phyloP scores from a whole-genome alignment of 164 flowering plant species.

The Vitis amurensis region DNA sequence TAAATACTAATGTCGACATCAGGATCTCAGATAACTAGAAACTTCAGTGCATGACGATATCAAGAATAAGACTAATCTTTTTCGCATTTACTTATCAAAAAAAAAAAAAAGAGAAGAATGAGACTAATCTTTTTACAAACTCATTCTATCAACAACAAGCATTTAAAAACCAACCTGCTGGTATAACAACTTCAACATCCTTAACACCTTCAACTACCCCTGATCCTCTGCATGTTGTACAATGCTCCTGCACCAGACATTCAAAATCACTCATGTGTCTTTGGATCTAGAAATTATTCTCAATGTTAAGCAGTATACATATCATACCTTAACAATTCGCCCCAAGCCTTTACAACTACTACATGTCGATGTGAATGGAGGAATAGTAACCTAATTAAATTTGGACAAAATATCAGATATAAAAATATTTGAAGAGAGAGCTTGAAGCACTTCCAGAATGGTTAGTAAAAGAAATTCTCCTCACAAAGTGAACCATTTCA shows the following conservation, averaged over 20 bases:
- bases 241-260: slow-evolving; percentile 51
- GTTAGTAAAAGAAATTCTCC: background rate
- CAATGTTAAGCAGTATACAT: background rate
- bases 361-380: slow-evolving; percentile 89
- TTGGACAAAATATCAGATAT: slow-evolving; percentile 1
- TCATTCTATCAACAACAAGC: background rate
- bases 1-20: background rate
- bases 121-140: background rate
- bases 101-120: background rate
- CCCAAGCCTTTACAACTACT: slow-evolving; percentile 77
- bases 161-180: slow-evolving; percentile 63
- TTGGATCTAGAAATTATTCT: slow-evolving; percentile 5
- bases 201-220: slow-evolving; percentile 76
- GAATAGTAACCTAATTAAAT: slow-evolving; percentile 66
- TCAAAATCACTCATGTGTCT: background rate
- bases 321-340: slow-evolving; percentile 57
- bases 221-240: slow-evolving; percentile 60
- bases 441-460: background rate
- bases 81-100: too few species aligned
- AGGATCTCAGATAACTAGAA: background rate
- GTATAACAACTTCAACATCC: slow-evolving; percentile 67
- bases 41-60: background rate
- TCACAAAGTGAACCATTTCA: slow-evolving; percentile 11
- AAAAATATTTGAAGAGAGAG: slow-evolving; percentile 1
- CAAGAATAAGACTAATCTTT: background rate